Evolutionary conservation across 2,329 filamentous ascomycete genomes (phyloP), one percentile per base, ranked within the genome.

Genomic region (Emmonsiellopsis sp.): DNA sequence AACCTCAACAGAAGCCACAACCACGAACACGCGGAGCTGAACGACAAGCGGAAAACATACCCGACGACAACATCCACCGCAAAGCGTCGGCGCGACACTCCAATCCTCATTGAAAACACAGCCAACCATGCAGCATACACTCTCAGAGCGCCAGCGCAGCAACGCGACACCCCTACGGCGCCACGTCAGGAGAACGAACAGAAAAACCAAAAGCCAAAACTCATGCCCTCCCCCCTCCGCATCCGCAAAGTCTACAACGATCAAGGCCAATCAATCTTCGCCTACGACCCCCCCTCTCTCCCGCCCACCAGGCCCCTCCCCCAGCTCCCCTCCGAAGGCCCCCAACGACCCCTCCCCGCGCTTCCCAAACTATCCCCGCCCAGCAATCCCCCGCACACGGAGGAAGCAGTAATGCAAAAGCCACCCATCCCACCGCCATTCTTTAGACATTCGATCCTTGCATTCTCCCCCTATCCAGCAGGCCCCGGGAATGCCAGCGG

Each of bases 151-250:
- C 34, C 46, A 49, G 33, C 46, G 21, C 33, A 42, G 40, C 40
- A 49, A 36, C 8, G 17, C 33, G 8, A 5, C 11, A 31, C 14
- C 46, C 14, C 9, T n/a, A 40, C 9, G 17, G 8, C 14, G 46
- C 10, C 46, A 39, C 46, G 34, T 39, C 33, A 37, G 33, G 46
- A 27, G 21, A 27, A 27, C 21, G 21, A n/a, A 10, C 34, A 7
- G 17, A 17, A 17, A 21, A 6, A 8, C 9, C 34, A 44, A 11
- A 54, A 44, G 5, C 32, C 11, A 40, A 21, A 55, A 2, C 56
- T 66, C 14, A 54, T 63, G 37, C 66, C 66, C 1, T 55, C 57
- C 13, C 66, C 66, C 2, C 58, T 69, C 10, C 55, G 56, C 5
- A 55, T 68, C 6, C 56, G 55, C 17, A 67, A 66, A 54, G 31